Evolutionary conservation across 495 filamentous ascomycete genomes (phyloP), one percentile per base, ranked within the genome.

Genomic region (Hypomontagnella monticulosa): DNA sequence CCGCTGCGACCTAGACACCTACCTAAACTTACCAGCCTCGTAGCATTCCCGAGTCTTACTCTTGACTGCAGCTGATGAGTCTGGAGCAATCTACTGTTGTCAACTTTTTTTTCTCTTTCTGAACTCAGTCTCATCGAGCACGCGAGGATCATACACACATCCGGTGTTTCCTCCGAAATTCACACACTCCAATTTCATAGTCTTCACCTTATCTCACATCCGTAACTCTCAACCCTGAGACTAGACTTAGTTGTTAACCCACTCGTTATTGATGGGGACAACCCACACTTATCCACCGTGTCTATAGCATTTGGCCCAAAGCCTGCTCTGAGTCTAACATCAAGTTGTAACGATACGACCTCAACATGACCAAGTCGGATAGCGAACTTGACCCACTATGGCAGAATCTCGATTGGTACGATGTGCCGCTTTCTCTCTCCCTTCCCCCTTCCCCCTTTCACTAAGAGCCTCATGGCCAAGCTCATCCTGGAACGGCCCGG

Each of bases 391-490:
- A 89, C 76, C 84, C 88, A 75, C 81, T 88, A 69, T 92, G 88
- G 88, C 82, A 90, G 53, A 86, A 91, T 71, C 78, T 88, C 55
- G 86, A 86, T 71, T 82, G 85, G 83, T 87, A 79, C 51, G 80
- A 73, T 55, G 44, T 62, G 5, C 0, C 27, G 51, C 16, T 53
- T 36, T 20, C 27, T 14, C 19, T 32, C 10, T 56, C 6, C 23
- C 23, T n/a, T n/a, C 23, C 23, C 16, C 50, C 42, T 37, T 36
- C 37, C 32, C 27, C 36, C 42, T 58, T 23, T 38, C 37, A 19
- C 41, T 19, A 38, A 52, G 57, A 70, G 41, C 57, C 44, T 63
- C 57, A 48, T 43, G 47, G 44, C 36, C 43, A 58, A 50, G 19
- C 55, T 40, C 47, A 53, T 23, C 32, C 58, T 19, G 51, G 57